phyloP scores from a whole-genome alignment of 192 early-diverging fungal genomes.

The Jimgerdemannia lactiflua region DNA sequence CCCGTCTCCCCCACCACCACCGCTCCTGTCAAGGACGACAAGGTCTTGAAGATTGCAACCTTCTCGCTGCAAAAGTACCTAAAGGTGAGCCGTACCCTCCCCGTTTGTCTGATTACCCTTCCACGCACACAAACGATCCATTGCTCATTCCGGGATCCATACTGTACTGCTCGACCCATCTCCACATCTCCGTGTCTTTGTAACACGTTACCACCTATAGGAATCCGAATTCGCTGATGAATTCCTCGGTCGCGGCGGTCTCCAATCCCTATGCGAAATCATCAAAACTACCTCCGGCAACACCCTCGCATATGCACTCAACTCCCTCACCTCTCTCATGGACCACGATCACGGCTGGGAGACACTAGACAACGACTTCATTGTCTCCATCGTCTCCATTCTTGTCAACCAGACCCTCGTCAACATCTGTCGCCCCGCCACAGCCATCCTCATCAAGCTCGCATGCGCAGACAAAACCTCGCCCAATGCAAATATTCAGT shows the following conservation, averaged over 20 bases:
- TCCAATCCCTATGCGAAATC: conserved; percentile 53
- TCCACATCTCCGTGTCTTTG: neutral
- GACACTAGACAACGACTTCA: conserved; percentile 40
- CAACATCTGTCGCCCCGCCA: conserved; percentile 70
- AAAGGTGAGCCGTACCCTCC: conserved; percentile 33
- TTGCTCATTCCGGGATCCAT: neutral
- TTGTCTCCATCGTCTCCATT: conserved; percentile 50
- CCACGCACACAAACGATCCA: neutral
- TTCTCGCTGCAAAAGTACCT: conserved; percentile 63
- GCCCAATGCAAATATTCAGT: conserved; percentile 26
- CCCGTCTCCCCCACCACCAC: neutral
- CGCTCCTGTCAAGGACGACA: conserved; percentile 40
- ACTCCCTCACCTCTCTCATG: conserved; percentile 59
- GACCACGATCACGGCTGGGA: conserved; percentile 69
- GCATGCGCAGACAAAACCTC: conserved; percentile 36
- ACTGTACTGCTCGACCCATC: too few relatives aligned
- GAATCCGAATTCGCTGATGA: conserved; percentile 65
- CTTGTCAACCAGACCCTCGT: conserved; percentile 64
- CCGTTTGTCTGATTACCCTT: neutral
- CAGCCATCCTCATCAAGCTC: conserved; percentile 65
- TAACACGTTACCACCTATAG: conserved; percentile 24
- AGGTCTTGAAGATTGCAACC: conserved; percentile 52
- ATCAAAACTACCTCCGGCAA: conserved; percentile 59
- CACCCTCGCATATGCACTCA: conserved; percentile 68
- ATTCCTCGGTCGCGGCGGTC: conserved; percentile 54